Base-by-base conservation (phyloP, 2,329 filamentous ascomycete species). In the Fusarium vanettenii region DNA sequence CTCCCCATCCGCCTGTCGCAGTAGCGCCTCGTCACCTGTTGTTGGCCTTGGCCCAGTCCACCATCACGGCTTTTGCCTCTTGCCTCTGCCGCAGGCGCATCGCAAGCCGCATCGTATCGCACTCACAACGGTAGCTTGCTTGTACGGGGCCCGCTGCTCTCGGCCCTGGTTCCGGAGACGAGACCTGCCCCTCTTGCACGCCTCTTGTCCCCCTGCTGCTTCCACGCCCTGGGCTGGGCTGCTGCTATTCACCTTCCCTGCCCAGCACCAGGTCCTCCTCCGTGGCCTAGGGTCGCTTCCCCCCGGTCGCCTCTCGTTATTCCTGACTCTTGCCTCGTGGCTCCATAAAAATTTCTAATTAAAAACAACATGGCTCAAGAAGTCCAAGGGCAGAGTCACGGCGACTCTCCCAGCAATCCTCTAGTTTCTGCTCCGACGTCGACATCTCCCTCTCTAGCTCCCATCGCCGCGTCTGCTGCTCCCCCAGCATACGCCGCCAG, bases 271-370 rank as follows among this genome's bases (percentile, higher is more conserved):
- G 68, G 70, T 67, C 67, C 69, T 77, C 60, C 73, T 78, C 73
- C 73, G 75, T 78, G 72, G 73, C 72, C 79, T 77, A 78, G 79
- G 79, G 79, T 81, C 77, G 75, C 73, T 64, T 79, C 78, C 73
- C 76, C 75, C 77, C 71, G 75, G 74, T 77, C 75, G 65, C 72
- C 67, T 76, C 71, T 75, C 72, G 69, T 78, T 76, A 71, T 78
- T 80, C 78, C 77, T 77, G 76, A 76, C 81, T 81, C 75, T 81
- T 76, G 73, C 73, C 78, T 77, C 73, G 72, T 71, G 78, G 81
- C 81, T 82, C 81, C 81, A 82, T 82, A 82, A 82, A 81, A 80
- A 74, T 78, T 80, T 79, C 75, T 80, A 81, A 81, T 82, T 80
- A 81, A 81, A 81, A 79, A 75, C 78, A 79, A 78, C 76, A 79